These are phyloP conservation scores for Podila epigama DNA, from an alignment of 192 early-diverging fungal genomes.

Conservation along the genomic window DNA sequence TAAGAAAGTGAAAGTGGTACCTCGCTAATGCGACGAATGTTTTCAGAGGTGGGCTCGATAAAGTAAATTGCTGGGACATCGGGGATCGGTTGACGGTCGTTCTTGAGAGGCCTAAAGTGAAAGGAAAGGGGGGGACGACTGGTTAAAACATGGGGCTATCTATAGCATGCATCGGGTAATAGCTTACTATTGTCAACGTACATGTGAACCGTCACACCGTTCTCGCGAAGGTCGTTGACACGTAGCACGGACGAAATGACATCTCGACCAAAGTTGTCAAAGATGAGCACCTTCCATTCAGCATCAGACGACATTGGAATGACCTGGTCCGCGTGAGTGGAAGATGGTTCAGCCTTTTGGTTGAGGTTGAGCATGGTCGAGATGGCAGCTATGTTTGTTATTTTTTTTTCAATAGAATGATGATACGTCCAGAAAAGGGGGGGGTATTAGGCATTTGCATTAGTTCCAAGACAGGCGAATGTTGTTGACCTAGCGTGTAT, in stretches of 20 bases:
- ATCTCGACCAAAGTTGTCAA: slow-evolving; percentile 92
- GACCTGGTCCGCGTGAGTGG: slow-evolving; percentile 47
- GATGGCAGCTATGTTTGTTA: slow-evolving; percentile 88
- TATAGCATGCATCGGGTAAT: neutral
- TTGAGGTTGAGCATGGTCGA: slow-evolving; percentile 90
- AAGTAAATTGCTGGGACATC: slow-evolving; percentile 99
- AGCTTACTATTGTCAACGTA: slow-evolving; percentile 32
- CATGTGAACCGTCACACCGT: slow-evolving; percentile 99
- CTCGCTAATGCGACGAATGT: slow-evolving; percentile 80
- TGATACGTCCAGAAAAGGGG: too few relatives aligned
- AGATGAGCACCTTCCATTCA: slow-evolving; percentile 97
- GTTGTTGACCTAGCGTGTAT: too few relatives aligned
- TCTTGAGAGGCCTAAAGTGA: slow-evolving; percentile 73
- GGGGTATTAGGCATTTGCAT: too few relatives aligned
- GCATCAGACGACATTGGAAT: slow-evolving; percentile 57
- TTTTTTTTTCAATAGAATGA: too few relatives aligned
- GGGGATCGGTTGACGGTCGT: slow-evolving; percentile 86
- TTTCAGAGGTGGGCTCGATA: slow-evolving; percentile 88
- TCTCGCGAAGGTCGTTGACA: slow-evolving; percentile 94
- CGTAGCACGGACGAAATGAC: slow-evolving; percentile 97
- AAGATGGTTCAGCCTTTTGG: slow-evolving; percentile 52
- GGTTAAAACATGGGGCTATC: neutral
- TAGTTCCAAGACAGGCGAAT: too few relatives aligned
- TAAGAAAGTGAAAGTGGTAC: slow-evolving; percentile 50
- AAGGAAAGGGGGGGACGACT: neutral